Percentiles rank a stretch among this genome's conserved stretches.
These are phyloP conservation scores for Cladosporium sp. DNA, from an alignment of 2,329 filamentous ascomycete genomes.

Conservation along the genomic window DNA sequence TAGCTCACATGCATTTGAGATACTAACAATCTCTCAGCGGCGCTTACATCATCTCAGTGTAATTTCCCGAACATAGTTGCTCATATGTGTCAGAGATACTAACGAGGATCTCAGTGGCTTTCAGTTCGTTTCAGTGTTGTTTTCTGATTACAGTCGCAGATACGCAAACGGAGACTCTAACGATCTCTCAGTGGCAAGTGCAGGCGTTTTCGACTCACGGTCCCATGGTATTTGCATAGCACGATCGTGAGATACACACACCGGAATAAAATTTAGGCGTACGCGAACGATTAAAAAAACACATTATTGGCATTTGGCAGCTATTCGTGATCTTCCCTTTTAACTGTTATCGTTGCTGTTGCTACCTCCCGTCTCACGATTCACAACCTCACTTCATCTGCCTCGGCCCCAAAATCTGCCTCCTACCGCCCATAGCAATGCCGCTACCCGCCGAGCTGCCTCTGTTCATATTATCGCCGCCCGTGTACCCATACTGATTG, in stretches of 20 bases:
- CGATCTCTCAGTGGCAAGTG: too few species aligned
- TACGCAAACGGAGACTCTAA: too few species aligned
- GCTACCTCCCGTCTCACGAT: neutral
- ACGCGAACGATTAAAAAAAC: neutral
- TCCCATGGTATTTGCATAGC: too few species aligned
- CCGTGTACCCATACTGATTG: conserved; percentile 73
- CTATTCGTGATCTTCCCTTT: neutral
- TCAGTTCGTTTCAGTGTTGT: too few species aligned
- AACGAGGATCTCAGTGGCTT: too few species aligned
- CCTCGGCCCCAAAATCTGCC: conserved; percentile 78
- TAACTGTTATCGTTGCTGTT: conserved; percentile 20
- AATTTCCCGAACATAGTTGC: too few species aligned
- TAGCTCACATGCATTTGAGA: neutral
- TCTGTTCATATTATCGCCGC: conserved; percentile 72
- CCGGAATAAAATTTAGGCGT: neutral
- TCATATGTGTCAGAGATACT: too few species aligned
- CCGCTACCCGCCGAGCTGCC: conserved; percentile 61
- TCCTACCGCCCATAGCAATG: conserved; percentile 63
- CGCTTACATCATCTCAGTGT: too few species aligned
- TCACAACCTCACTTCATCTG: conserved; percentile 55
- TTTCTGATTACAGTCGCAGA: too few species aligned
- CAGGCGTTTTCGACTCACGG: too few species aligned
- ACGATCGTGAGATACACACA: neutral
- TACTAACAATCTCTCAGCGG: too few species aligned
- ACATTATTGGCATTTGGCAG: neutral